phyloP scores from a whole-genome alignment of 768 basidiomycete species.

The Psilocybe azurescens region DNA sequence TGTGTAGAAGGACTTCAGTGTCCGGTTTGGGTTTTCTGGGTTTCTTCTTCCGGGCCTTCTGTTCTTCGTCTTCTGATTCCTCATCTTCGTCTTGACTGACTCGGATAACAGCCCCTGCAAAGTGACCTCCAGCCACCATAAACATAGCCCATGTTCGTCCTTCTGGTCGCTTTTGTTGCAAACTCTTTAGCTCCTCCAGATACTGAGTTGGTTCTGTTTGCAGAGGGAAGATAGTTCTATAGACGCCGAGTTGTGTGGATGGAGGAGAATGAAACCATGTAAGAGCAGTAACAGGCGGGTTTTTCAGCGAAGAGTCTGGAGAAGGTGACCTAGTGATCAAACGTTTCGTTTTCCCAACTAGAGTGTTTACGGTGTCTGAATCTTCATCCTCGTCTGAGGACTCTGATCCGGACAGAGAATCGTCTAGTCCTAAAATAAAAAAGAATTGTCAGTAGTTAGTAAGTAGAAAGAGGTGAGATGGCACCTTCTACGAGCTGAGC shows the following conservation, averaged over 20 bases:
- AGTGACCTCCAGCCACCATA: constrained; percentile 98
- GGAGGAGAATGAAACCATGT: constrained; percentile 92
- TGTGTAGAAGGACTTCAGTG: constrained; percentile 83
- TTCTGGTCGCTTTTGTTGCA: constrained; percentile 59
- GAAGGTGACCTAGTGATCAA: constrained; percentile 48
- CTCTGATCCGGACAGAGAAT: constrained; percentile 92
- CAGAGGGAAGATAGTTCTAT: constrained; percentile 74
- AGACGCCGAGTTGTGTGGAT: constrained; percentile 89
- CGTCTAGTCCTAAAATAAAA: constrained; percentile 54
- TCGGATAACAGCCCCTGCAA: constrained; percentile 88
- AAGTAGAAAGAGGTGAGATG: constrained; percentile 20
- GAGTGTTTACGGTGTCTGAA: constrained; percentile 69
- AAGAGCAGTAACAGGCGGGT: constrained; percentile 64
- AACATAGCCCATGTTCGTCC: constrained; percentile 92
- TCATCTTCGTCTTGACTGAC: constrained; percentile 63
- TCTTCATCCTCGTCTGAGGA: constrained; percentile 67
- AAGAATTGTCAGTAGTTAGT: neutral
- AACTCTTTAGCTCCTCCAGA: constrained; percentile 62
- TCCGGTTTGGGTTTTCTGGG: constrained; percentile 74
- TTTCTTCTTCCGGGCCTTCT: constrained; percentile 55
- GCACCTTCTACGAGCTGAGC: constrained; percentile 81
- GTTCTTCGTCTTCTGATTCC: constrained; percentile 38
- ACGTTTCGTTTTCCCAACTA: constrained; percentile 66
- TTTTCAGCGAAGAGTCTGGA: constrained; percentile 38
- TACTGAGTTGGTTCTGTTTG: constrained; percentile 50